Evolutionary conservation across 345 rosid genomes (phyloP), one percentile per base, ranked within the genome.

Genomic region (Isatis tinctoria): DNA sequence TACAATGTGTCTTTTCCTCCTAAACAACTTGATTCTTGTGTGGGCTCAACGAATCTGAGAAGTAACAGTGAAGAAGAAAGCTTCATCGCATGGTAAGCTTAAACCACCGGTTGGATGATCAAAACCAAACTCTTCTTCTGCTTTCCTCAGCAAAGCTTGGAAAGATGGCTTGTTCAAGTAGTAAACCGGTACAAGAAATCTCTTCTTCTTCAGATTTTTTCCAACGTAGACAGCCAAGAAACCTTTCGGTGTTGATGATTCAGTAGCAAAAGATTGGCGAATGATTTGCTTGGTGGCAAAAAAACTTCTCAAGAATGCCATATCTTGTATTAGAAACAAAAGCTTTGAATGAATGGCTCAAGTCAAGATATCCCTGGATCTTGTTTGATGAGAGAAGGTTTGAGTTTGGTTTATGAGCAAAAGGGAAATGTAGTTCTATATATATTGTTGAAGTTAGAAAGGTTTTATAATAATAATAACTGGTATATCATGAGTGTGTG

Each of bases 121-220:
- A 77, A 78, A 86, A 27, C 81, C 78, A 13, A 80, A 82, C 62
- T 84, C 85, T 76, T 84, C 81, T 65, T 86, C 84, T 17, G 82
- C 78, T 61, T 80, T 60, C 13, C 82, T 61, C 13, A 78, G 36
- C 79, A 81, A 70, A 36, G 37, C 75, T 32, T 80, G 84, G 45
- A 86, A 84, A 24, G 82, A 71, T 67, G 77, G 83, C 11, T 74
- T 67, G 54, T 67, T 81, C 69, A 76, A 53, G 65, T 73, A 81
- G 13, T 60, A 78, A 20, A 86, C 41, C 8, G 85, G 85, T 75
- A 83, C 65, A 51, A 78, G 26, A 62, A 70, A 79, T 60, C 80
- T 72, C 78, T 76, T 76, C 60, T 72, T 83, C 59, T 76, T 53
- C 52, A 67, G 35, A 4, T 43, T 79, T 58, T 82, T 80, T 54